Conservation (phyloP, 306 rosid species). For the Cucurbita pepo region DNA sequence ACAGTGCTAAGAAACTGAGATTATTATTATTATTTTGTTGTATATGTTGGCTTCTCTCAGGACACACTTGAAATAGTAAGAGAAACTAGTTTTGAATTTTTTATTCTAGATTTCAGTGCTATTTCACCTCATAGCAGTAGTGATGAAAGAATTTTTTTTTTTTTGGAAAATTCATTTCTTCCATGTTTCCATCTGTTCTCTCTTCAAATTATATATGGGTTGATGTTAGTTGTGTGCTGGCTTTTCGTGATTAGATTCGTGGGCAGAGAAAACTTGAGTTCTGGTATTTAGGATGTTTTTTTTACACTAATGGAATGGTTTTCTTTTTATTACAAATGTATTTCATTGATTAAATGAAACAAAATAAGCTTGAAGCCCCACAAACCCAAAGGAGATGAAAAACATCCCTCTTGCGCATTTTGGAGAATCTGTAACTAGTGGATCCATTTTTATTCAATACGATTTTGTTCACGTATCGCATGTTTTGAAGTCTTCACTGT, state of each 20-base stretch:
- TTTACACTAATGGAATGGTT: background rate
- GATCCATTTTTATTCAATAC: background rate
- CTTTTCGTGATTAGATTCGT: background rate
- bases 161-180: background rate
- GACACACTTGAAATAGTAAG: background rate
- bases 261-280: background rate
- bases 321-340: background rate
- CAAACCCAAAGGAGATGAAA: background rate
- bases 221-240: background rate
- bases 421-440: background rate
- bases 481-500: background rate
- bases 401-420: background rate
- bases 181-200: background rate
- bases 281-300: background rate
- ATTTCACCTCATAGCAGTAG: background rate
- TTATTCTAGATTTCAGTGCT: background rate
- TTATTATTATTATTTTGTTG: background rate
- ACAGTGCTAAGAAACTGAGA: background rate
- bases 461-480: background rate
- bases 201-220: background rate
- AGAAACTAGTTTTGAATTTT: background rate
- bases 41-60: background rate
- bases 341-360: background rate
- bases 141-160: background rate
- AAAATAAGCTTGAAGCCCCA: background rate